Evolutionary conservation across 179 eudicot genomes (phyloP).

Genomic region (Patellifolia procumbens): DNA sequence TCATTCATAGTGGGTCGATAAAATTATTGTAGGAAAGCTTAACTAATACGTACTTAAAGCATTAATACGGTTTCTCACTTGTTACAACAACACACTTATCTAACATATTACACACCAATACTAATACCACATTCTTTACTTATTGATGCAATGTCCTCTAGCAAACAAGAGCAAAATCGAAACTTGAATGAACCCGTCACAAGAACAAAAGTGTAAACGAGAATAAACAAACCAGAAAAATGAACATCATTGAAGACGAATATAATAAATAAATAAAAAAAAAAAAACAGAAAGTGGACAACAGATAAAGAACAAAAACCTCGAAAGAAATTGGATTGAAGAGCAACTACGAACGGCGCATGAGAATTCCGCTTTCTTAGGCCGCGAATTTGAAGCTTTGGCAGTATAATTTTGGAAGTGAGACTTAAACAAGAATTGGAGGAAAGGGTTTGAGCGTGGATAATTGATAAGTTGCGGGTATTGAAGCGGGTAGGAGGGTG

Average conservation of each 20-base stretch:
- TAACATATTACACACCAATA: too few species aligned
- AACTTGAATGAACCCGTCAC: not conserved
- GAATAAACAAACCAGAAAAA: not conserved
- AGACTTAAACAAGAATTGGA: constrained; percentile 37
- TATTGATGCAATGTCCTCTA: not conserved
- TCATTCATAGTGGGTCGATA: too few species aligned
- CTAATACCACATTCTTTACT: not conserved
- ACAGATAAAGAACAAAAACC: constrained; percentile 38
- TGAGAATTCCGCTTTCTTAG: constrained; percentile 26
- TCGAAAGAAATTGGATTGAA: constrained; percentile 65
- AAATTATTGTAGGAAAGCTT: too few species aligned
- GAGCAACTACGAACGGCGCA: constrained; percentile 36
- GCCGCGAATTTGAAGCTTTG: constrained; percentile 35
- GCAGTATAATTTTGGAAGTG: constrained; percentile 26
- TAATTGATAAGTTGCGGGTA: constrained; percentile 3
- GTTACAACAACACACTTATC: too few species aligned
- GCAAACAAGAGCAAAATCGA: not conserved
- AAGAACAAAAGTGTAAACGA: not conserved
- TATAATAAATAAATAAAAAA: not conserved
- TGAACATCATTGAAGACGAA: not conserved
- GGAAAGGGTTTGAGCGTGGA: constrained; percentile 40
- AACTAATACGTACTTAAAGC: too few species aligned
- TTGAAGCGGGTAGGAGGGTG: constrained; percentile 18
- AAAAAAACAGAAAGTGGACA: not conserved
- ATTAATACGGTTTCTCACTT: too few species aligned